Percentiles rank a stretch among this genome's conserved stretches.
phyloP scores from a whole-genome alignment of 495 filamentous ascomycete species.

The Clohesyomyces aquaticus region DNA sequence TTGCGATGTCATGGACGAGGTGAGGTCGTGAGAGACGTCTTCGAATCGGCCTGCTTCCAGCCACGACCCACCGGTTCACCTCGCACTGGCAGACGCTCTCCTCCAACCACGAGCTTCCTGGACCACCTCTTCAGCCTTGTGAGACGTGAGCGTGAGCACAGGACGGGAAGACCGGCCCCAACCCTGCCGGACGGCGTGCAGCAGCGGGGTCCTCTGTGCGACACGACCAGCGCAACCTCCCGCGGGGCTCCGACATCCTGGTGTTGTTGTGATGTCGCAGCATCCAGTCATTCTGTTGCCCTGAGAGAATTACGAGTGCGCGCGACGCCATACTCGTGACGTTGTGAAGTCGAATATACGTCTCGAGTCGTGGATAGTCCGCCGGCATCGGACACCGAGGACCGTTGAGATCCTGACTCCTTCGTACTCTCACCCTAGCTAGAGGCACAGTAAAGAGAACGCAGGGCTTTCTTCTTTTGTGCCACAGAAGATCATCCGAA shows the following conservation, averaged over 20 bases:
- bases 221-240: conserved; percentile 13
- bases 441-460: not conserved
- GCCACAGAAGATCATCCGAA: conserved; percentile 11
- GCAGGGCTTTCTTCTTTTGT: conserved; percentile 4
- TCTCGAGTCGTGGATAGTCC: not conserved
- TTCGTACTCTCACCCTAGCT: no score
- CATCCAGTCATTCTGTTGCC: conserved; percentile 13
- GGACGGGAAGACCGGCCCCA: not conserved
- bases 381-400: conserved; percentile 18
- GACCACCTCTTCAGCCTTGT: conserved; percentile 32
- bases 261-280: not conserved
- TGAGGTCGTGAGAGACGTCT: not conserved
- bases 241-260: not conserved
- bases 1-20: not conserved
- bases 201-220: conserved; percentile 9
- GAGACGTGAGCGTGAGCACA: conserved; percentile 13
- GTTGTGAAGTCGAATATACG: not conserved
- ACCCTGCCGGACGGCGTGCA: not conserved
- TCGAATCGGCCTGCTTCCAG: conserved; percentile 37
- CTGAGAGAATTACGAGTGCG: not conserved
- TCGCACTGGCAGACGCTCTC: not conserved
- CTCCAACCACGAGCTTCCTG: conserved; percentile 28
- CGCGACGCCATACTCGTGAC: not conserved
- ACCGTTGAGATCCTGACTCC: not conserved
- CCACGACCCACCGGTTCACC: conserved; percentile 34